Conservation (phyloP, 177 flowering plant species). For the Vitis hybrid region DNA sequence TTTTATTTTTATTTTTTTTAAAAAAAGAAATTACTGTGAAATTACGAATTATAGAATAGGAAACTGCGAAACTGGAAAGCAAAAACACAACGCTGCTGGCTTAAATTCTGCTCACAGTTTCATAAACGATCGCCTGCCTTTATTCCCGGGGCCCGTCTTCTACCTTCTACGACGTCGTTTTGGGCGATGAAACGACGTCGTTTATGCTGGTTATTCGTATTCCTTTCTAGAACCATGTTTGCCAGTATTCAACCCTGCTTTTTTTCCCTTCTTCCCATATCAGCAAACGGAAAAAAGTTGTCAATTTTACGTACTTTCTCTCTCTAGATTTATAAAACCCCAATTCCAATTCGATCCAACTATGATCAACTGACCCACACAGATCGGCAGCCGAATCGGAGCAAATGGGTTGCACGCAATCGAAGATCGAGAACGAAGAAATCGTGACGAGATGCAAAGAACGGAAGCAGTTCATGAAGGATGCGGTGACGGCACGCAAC, state of each 20-base stretch:
- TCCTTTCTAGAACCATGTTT: too few relatives aligned
- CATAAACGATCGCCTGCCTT: too few relatives aligned
- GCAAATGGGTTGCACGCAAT: constrained; percentile 51
- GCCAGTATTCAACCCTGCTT: not conserved
- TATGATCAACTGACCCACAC: too few relatives aligned
- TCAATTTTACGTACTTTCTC: not conserved
- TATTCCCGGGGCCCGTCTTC: too few relatives aligned
- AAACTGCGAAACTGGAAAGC: too few relatives aligned
- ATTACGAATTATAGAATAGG: too few relatives aligned
- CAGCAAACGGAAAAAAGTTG: not conserved
- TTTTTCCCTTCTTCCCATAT: not conserved
- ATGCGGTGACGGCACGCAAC: constrained; percentile 44
- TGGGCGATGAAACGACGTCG: not conserved
- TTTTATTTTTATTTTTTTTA: too few relatives aligned
- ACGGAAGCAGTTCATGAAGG: constrained; percentile 46
- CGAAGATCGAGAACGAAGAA: constrained; percentile 58
- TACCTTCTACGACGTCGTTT: not conserved
- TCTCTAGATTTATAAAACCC: not conserved
- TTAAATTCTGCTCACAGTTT: too few relatives aligned
- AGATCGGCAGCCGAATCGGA: not conserved
- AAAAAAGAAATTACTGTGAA: too few relatives aligned
- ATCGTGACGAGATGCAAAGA: constrained; percentile 51
- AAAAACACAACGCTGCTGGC: too few relatives aligned
- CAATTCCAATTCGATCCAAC: too few relatives aligned
- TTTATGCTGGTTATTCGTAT: not conserved